Base-by-base conservation (phyloP, 2,329 filamentous ascomycete species). In the Monosporascus sp. region DNA sequence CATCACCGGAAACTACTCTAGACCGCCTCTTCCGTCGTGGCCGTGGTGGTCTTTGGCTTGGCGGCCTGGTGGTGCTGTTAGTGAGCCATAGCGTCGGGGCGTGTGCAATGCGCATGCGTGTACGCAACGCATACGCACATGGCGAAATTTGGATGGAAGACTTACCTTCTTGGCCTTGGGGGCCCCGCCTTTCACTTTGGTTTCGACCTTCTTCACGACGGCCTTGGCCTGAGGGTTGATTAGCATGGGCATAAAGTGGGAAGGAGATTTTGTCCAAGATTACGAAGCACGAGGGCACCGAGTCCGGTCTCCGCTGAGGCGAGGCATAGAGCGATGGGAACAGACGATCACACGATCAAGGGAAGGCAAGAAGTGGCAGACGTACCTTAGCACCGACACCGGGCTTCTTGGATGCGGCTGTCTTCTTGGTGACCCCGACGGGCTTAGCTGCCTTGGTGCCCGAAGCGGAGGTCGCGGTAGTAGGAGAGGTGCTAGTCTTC, bases 371-470 rank as follows among this genome's bases (percentile, higher is more conserved):
- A 36, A 50, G 43, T 16, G 43, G 24, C 6, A 56, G 48, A 52
- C 59, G 3, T 60, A 68, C 66, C 62, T 69, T 69, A 8, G 62
- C 62, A 40, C 57, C 64, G 47, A 61, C 62, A 49, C 62, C 64
- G 26, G 68, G 62, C 55, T 68, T 69, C 63, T 68, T 69, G 2
- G 66, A 58, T 8, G 58, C 56, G 16, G 63, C 52, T 55, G 65
- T 66, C 62, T 67, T 69, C 59, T 69, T 69, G 45, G 64, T 68
- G 53, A 69, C 65, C 45, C 66, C 67, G 40, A 58, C 57, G 11
- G 67, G 67, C 58, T 68, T 68, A 27, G 58, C 61, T 22, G 64
- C 59, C 58, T 64, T 66, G 19, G 51, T 56, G 46, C 56, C 56
- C 22, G 63, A 48, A 20, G 47, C 56, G 49, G 53, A 55, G 49